These are phyloP conservation scores for Corymbia maculata DNA, from an alignment of 345 rosid genomes.

Conservation along the genomic window DNA sequence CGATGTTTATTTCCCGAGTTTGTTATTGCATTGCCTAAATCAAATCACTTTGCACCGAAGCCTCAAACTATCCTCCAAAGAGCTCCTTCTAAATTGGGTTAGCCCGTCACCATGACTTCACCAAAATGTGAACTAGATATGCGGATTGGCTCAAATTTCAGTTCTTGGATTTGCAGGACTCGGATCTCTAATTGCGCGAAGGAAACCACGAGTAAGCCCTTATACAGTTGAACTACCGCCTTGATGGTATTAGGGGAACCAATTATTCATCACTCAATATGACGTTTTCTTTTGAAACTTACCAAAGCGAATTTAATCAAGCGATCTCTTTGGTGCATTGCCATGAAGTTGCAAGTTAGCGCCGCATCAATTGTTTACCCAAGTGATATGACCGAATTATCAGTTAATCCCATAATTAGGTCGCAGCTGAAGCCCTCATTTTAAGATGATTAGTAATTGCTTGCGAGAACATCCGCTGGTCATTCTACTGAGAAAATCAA, in stretches of 20 bases:
- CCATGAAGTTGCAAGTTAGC: background rate
- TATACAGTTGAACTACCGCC: background rate
- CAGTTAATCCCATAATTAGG: background rate
- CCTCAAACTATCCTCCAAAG: background rate
- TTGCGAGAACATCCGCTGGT: background rate
- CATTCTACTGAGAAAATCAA: background rate
- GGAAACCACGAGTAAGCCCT: background rate
- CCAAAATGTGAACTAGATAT: background rate
- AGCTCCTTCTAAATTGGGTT: background rate
- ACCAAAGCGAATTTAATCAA: background rate
- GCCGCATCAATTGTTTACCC: background rate
- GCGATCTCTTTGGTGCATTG: background rate
- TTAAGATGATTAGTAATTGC: background rate
- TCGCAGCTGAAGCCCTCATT: background rate
- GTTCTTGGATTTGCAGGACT: background rate
- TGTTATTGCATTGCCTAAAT: background rate
- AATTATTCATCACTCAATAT: background rate
- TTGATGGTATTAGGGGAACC: background rate
- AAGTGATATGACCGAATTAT: background rate
- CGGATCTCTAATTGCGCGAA: background rate
- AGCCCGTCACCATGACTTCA: background rate
- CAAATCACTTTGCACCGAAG: background rate
- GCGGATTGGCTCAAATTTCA: background rate
- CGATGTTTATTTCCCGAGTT: background rate
- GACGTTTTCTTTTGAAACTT: background rate